Conservation (phyloP, 371 early-diverging fungal species). For the Paraphysoderma sedebokerense region DNA sequence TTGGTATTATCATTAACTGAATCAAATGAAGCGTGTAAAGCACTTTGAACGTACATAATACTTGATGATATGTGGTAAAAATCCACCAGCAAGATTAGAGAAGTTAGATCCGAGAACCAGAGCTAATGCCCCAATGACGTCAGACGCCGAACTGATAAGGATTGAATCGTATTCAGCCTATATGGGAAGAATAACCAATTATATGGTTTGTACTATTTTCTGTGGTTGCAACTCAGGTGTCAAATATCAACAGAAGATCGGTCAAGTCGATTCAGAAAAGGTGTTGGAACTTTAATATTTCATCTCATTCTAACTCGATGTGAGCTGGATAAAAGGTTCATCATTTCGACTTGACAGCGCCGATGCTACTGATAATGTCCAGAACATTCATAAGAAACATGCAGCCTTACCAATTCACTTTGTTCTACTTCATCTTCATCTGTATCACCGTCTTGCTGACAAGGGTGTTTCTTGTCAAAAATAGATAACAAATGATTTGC, state of each 20-base stretch:
- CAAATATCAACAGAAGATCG: too few relatives aligned
- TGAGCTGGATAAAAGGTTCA: too few relatives aligned
- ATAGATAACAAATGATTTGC: conserved; percentile 39
- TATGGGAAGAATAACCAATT: too few relatives aligned
- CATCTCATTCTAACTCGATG: too few relatives aligned
- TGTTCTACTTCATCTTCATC: conserved; percentile 49
- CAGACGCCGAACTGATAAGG: conserved; percentile 60
- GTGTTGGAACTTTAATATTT: too few relatives aligned
- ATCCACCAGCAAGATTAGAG: conserved; percentile 46
- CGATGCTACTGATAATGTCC: too few relatives aligned
- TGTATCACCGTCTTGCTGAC: conserved; percentile 42
- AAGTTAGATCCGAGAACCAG: conserved; percentile 53
- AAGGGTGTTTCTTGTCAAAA: conserved; percentile 59
- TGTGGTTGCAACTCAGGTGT: too few relatives aligned
- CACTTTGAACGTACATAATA: conserved; percentile 34
- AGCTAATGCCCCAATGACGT: conserved; percentile 61
- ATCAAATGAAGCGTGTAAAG: background rate
- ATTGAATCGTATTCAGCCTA: conserved; percentile 62
- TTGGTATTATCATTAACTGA: background rate
- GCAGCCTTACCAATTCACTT: conserved; percentile 58
- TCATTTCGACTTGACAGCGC: too few relatives aligned
- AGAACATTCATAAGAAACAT: too few relatives aligned
- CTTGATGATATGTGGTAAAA: conserved; percentile 60
- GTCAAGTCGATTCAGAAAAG: background rate
- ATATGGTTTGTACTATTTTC: too few relatives aligned